Conservation (phyloP, 176 grass and related monocot species). For the Aegilops bicornis region DNA sequence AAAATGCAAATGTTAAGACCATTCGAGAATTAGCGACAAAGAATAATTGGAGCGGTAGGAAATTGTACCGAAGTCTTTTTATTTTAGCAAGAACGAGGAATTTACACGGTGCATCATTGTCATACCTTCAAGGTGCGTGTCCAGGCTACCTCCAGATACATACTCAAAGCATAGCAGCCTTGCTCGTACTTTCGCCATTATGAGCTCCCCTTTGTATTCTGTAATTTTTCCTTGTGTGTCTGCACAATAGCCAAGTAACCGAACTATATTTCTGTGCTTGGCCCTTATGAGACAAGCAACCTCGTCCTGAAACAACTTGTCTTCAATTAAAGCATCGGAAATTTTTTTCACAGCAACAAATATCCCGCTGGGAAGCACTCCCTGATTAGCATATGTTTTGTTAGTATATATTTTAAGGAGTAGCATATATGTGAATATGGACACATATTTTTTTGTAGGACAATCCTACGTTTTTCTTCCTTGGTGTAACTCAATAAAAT, state of each 20-base stretch:
- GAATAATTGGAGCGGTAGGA: too few species aligned
- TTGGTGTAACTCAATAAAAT: too few species aligned
- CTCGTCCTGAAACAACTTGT: background rate
- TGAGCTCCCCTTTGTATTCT: background rate
- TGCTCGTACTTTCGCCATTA: background rate
- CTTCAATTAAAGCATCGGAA: background rate
- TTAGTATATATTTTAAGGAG: background rate
- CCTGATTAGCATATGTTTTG: background rate
- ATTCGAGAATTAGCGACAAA: too few species aligned
- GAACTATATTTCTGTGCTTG: background rate
- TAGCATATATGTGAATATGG: too few species aligned
- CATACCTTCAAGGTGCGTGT: background rate
- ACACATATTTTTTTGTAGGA: too few species aligned
- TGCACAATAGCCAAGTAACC: conserved; percentile 17
- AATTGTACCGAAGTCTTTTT: too few species aligned
- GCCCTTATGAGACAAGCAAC: background rate
- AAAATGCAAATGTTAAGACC: too few species aligned
- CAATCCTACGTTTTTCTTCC: too few species aligned
- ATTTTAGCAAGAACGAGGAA: too few species aligned
- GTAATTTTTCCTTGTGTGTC: background rate
- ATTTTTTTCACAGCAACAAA: conserved; percentile 9
- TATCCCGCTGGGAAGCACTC: background rate
- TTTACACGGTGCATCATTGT: background rate
- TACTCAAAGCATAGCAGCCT: conserved; percentile 19
- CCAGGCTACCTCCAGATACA: background rate